These are phyloP conservation scores for Acorus calamus DNA, from an alignment of 106 monocot species.

Conservation along the genomic window DNA sequence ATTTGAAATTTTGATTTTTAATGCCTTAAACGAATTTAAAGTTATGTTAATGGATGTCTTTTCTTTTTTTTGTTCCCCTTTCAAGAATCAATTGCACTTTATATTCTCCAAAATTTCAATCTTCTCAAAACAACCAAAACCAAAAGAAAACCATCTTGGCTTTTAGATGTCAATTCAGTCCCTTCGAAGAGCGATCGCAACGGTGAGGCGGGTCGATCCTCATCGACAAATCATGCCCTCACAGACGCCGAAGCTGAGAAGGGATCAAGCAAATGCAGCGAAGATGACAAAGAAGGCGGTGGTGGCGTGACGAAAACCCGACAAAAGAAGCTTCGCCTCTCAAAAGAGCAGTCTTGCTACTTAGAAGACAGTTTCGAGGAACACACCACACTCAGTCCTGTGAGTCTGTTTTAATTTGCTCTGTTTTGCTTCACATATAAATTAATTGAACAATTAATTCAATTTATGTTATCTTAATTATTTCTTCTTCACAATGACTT, in stretches of 20 bases:
- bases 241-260: not conserved
- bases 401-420: too few species aligned
- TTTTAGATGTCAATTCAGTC: not conserved
- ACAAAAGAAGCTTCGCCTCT: constrained; percentile 4
- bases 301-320: too few species aligned
- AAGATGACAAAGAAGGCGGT: not conserved
- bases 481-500: not conserved
- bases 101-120: too few species aligned
- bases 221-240: not conserved
- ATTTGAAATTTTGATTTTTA: too few species aligned
- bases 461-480: not conserved
- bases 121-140: too few species aligned
- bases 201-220: not conserved
- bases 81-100: too few species aligned
- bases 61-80: too few species aligned
- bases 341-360: constrained; percentile 1
- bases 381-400: not conserved
- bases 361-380: constrained; percentile 8
- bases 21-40: too few species aligned
- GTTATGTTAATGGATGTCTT: too few species aligned
- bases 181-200: not conserved
- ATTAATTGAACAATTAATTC: not conserved
- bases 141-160: too few species aligned
- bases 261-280: not conserved
- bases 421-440: not conserved